These are phyloP conservation scores for Celoporthe dispersa DNA, from an alignment of 2,329 filamentous ascomycete species.

Conservation along the genomic window DNA sequence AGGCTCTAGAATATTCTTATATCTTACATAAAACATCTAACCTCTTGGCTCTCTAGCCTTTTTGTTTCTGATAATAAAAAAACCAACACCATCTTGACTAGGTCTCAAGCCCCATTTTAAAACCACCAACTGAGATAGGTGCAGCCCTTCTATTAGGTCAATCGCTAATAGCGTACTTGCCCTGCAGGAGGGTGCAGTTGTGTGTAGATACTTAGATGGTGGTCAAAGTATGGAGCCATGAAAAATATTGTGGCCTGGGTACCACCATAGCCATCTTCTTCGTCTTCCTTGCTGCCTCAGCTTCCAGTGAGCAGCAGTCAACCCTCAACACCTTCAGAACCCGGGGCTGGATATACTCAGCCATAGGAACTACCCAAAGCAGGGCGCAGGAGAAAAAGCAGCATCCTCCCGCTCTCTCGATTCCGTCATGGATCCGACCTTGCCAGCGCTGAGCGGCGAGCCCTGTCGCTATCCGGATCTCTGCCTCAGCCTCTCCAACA, in stretches of 20 bases:
- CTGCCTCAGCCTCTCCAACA: constrained; percentile 27
- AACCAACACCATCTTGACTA: neutral
- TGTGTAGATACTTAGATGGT: neutral
- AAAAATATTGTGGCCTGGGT: neutral
- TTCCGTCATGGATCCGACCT: constrained; percentile 2
- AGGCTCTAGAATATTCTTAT: neutral
- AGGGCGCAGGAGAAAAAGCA: neutral
- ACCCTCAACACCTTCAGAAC: neutral
- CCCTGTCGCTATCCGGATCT: constrained; percentile 20
- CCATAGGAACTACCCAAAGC: neutral
- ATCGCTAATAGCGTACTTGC: neutral
- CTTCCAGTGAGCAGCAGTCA: neutral
- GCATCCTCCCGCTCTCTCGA: neutral
- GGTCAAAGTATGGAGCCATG: neutral
- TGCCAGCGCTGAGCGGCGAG: constrained; percentile 7
- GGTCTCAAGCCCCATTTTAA: neutral
- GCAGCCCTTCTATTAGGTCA: neutral
- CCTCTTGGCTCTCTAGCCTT: neutral
- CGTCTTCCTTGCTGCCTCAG: neutral
- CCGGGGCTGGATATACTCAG: neutral
- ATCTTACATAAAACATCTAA: neutral
- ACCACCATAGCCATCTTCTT: neutral
- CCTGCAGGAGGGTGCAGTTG: neutral
- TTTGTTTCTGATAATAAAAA: neutral
- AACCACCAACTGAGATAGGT: neutral